phyloP scores from a whole-genome alignment of 495 filamentous ascomycete species.

The Penicillium simplicissimum region DNA sequence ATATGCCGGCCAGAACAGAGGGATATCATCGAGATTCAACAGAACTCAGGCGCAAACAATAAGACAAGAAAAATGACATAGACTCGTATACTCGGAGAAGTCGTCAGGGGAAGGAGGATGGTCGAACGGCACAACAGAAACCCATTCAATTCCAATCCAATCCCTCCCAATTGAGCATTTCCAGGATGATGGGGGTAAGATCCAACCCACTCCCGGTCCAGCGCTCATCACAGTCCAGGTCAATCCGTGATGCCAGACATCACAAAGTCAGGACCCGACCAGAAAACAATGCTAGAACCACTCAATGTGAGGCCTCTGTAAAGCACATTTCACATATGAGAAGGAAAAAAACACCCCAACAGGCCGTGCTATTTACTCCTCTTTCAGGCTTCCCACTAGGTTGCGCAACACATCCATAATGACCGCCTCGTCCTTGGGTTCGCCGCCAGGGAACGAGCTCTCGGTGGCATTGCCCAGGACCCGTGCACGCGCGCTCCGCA shows the following conservation, averaged over 20 bases:
- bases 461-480: conserved; percentile 43
- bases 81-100: conserved; percentile 35
- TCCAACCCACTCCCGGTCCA: conserved; percentile 5
- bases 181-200: not conserved
- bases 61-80: conserved; percentile 14
- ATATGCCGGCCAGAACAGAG: conserved; percentile 30
- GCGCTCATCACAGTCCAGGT: conserved; percentile 1
- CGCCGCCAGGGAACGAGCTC: conserved; percentile 50
- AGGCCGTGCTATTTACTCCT: conserved; percentile 25
- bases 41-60: conserved; percentile 30
- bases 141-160: conserved; percentile 2
- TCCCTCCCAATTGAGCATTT: conserved; percentile 14
- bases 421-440: conserved; percentile 49
- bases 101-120: conserved; percentile 24
- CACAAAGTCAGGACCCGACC: not conserved
- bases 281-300: not conserved
- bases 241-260: not conserved
- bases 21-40: conserved; percentile 37
- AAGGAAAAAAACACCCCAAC: conserved; percentile 5
- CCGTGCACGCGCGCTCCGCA: conserved; percentile 51
- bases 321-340: not conserved
- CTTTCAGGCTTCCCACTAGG: conserved; percentile 45
- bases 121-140: not conserved
- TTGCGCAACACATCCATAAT: conserved; percentile 46
- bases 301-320: not conserved